phyloP scores from a whole-genome alignment of 2,329 filamentous ascomycete genomes.

The Nemania sp. region DNA sequence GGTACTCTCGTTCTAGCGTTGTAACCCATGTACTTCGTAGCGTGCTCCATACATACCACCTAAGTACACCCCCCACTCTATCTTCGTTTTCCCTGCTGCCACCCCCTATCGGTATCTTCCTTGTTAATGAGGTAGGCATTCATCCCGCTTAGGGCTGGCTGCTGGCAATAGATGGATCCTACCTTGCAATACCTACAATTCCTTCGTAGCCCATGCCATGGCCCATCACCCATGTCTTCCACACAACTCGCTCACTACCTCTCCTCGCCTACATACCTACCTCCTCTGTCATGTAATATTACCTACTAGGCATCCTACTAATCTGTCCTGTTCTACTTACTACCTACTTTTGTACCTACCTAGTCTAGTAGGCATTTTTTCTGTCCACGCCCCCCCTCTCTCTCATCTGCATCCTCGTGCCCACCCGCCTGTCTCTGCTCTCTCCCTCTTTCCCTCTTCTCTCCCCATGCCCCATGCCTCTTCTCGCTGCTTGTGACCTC shows the following conservation, averaged over 20 bases:
- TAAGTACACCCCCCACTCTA: too few species aligned
- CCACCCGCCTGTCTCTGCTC: neutral
- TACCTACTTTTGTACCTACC: too few species aligned
- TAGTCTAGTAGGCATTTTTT: neutral
- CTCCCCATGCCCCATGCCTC: conserved; percentile 3
- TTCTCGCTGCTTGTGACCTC: conserved; percentile 12
- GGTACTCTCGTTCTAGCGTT: too few species aligned
- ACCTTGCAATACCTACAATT: neutral
- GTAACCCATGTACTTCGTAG: too few species aligned
- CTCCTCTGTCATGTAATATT: conserved; percentile 25
- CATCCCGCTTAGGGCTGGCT: conserved; percentile 10
- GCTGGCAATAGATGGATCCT: neutral
- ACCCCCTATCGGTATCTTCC: conserved; percentile 17
- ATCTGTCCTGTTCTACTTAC: too few species aligned
- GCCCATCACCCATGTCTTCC: too few species aligned
- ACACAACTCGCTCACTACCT: too few species aligned
- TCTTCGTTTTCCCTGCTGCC: neutral
- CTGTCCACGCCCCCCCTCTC: conserved; percentile 19
- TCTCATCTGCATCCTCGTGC: conserved; percentile 21
- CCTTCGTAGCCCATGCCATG: too few species aligned
- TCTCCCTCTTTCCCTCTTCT: neutral
- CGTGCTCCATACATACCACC: conserved; percentile 14
- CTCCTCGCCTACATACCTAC: neutral
- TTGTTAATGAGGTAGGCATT: conserved; percentile 13
- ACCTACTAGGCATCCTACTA: conserved; percentile 13